Evolutionary conservation across 176 grass and related monocot species (phyloP).

Genomic region (Bonia amplexicaulis): DNA sequence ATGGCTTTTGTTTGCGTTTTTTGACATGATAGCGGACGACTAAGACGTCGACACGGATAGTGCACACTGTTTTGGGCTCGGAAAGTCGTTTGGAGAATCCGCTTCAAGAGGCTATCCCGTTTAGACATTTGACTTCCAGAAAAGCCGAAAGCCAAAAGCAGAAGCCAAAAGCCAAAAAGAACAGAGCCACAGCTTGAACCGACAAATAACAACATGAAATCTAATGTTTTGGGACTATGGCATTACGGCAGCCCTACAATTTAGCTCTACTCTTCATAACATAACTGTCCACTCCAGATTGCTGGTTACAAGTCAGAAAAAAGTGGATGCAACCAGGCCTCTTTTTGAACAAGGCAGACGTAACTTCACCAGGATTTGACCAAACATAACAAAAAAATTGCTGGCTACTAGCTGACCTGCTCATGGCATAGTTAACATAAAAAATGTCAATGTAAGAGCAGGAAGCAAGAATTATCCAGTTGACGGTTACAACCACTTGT

Average conservation of each 20-base stretch:
- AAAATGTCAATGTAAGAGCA: neutral
- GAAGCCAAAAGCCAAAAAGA: too few relatives aligned
- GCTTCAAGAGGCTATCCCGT: too few relatives aligned
- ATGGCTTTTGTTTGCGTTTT: too few relatives aligned
- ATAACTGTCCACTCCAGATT: neutral
- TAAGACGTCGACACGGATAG: too few relatives aligned
- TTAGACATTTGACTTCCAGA: too few relatives aligned
- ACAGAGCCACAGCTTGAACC: neutral
- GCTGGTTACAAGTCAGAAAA: neutral
- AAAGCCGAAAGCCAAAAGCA: too few relatives aligned
- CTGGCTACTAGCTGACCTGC: neutral
- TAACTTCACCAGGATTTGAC: neutral
- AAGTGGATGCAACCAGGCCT: neutral
- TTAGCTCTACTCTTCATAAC: neutral
- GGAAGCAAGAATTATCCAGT: neutral
- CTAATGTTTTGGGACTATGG: neutral
- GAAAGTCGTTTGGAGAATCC: too few relatives aligned
- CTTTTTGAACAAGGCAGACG: neutral
- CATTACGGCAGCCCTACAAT: slow-evolving; percentile 1
- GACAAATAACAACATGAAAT: neutral
- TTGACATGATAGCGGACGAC: too few relatives aligned
- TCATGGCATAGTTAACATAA: neutral
- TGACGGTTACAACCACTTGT: neutral
- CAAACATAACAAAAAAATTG: neutral
- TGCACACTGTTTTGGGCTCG: too few relatives aligned